Evolutionary conservation across 495 filamentous ascomycete genomes (phyloP).

Genomic region (Xylaria longipes): DNA sequence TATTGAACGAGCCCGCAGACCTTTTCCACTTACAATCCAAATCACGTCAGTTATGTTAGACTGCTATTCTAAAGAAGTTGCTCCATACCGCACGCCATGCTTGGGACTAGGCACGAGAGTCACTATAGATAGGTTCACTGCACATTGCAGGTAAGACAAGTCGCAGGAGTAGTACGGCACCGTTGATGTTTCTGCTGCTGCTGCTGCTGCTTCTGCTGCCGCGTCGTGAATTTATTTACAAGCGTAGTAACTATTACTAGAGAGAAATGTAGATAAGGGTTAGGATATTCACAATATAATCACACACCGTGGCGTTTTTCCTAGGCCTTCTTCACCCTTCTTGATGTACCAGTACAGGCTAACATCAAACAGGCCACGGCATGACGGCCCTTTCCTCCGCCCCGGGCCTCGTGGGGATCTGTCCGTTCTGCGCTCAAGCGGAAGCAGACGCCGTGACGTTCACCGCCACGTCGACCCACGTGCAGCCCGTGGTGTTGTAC

Average conservation of each 20-base stretch:
- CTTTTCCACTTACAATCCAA: background rate
- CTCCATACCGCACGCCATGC: background rate
- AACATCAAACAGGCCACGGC: background rate
- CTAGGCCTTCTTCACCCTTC: background rate
- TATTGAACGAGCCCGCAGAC: background rate
- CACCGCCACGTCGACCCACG: conserved; percentile 8
- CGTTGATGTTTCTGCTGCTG: background rate
- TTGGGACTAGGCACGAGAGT: background rate
- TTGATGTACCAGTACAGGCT: background rate
- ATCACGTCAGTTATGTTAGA: background rate
- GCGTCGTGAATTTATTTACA: background rate
- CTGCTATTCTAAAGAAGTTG: background rate
- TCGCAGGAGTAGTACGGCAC: background rate
- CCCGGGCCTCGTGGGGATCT: background rate
- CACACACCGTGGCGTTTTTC: background rate
- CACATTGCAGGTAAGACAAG: background rate
- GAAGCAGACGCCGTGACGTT: background rate
- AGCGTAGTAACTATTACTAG: background rate
- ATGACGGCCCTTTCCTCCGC: background rate
- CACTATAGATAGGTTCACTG: background rate
- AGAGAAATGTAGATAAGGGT: background rate
- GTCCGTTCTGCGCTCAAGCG: background rate
- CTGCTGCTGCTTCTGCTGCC: background rate
- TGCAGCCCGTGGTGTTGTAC: conserved; percentile 4
- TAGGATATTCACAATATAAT: background rate